Conservation (phyloP, 106 monocot species). For the Agapanthus africanus region DNA sequence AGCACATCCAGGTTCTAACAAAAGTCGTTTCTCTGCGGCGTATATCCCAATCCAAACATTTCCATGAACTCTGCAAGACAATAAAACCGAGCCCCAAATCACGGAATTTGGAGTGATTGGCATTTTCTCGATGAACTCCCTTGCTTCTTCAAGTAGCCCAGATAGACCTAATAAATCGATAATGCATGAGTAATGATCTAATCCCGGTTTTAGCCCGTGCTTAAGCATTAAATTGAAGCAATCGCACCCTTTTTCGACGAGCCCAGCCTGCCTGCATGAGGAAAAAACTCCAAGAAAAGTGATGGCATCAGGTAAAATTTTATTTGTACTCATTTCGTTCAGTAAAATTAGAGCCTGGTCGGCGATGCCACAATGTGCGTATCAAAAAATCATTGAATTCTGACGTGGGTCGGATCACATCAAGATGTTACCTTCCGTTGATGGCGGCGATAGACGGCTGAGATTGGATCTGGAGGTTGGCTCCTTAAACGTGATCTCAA, state of each 20-base stretch:
- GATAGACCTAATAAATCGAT: slow-evolving; percentile 47
- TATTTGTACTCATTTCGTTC: slow-evolving; percentile 23
- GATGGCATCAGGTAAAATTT: slow-evolving; percentile 27
- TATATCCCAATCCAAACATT: slow-evolving; percentile 41
- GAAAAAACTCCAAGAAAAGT: slow-evolving; percentile 48
- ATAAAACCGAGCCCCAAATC: slow-evolving; percentile 49
- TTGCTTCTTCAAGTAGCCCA: slow-evolving; percentile 41
- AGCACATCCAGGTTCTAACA: slow-evolving; percentile 43
- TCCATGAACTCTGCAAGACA: slow-evolving; percentile 39
- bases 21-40: slow-evolving; percentile 41
- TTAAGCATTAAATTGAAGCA: slow-evolving; percentile 40
- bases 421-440: no score
- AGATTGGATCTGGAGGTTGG: no score
- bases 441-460: no score
- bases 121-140: slow-evolving; percentile 35
- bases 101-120: slow-evolving; percentile 36
- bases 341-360: slow-evolving; percentile 24
- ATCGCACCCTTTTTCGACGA: slow-evolving; percentile 24
- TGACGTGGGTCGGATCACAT: no score
- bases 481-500: no score
- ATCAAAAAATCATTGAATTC: slow-evolving; percentile 51
- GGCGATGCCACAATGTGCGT: slow-evolving; percentile 42
- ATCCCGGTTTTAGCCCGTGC: slow-evolving; percentile 27
- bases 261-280: slow-evolving; percentile 42
- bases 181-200: slow-evolving; percentile 52